These are phyloP conservation scores for Adiantum capillusveneris DNA, from an alignment of 75 land plant species.

Conservation along the genomic window DNA sequence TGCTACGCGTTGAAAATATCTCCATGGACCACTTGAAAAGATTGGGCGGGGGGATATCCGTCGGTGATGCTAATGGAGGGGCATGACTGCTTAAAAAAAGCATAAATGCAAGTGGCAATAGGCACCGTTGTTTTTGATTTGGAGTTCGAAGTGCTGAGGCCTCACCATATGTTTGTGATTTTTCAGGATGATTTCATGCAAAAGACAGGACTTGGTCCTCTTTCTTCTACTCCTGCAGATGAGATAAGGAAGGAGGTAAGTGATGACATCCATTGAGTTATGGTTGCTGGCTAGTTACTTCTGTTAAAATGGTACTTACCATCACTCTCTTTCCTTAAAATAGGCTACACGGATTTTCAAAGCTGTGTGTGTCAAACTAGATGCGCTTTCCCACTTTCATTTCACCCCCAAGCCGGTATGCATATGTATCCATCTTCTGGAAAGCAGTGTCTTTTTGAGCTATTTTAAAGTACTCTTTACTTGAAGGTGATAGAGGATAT, in stretches of 20 bases:
- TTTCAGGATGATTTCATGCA: slow-evolving; percentile 82
- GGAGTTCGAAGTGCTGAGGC: too few relatives aligned
- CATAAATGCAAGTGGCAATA: too few relatives aligned
- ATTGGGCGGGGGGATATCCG: too few relatives aligned
- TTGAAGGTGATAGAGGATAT: slow-evolving; percentile 88
- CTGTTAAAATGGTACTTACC: not conserved
- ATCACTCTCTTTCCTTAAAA: slow-evolving; percentile 4
- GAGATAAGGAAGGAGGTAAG: slow-evolving; percentile 71
- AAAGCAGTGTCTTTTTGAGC: not conserved
- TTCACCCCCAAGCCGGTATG: slow-evolving; percentile 97
- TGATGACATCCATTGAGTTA: not conserved
- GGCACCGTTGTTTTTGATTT: too few relatives aligned
- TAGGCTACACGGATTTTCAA: slow-evolving; percentile 79
- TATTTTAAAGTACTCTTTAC: not conserved
- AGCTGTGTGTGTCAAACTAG: slow-evolving; percentile 71
- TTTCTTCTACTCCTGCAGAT: slow-evolving; percentile 53
- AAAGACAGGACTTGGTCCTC: slow-evolving; percentile 57
- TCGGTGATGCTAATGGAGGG: too few relatives aligned
- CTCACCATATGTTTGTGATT: too few relatives aligned
- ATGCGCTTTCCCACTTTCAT: slow-evolving; percentile 95
- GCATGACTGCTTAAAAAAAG: too few relatives aligned
- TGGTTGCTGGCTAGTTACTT: not conserved
- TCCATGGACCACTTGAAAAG: too few relatives aligned
- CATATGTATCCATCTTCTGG: not conserved
- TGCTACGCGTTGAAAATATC: too few relatives aligned